Percentiles rank a stretch among this genome's conserved stretches.
phyloP scores from a whole-genome alignment of 31 red algal species.

The Odonthalia washingtoniensis region DNA sequence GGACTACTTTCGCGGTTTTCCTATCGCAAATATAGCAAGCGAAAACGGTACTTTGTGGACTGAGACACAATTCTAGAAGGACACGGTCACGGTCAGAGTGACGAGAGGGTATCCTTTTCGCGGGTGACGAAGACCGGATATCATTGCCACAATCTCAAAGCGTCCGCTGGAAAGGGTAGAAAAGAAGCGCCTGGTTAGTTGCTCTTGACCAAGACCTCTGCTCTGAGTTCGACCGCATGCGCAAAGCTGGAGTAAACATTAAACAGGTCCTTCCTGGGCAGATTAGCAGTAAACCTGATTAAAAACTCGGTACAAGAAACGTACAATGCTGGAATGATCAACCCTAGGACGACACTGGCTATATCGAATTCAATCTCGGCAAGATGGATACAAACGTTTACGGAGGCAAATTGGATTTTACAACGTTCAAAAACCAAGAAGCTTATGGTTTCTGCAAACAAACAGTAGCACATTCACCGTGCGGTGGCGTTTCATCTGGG shows the following conservation, averaged over 20 bases:
- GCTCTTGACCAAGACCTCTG: too few relatives aligned
- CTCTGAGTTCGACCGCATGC: constrained; percentile 31
- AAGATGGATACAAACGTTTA: constrained; percentile 30
- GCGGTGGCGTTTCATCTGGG: constrained; percentile 36
- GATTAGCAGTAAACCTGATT: constrained; percentile 11
- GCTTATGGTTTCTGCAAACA: background rate
- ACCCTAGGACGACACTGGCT: background rate
- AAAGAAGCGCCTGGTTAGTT: too few relatives aligned
- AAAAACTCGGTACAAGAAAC: background rate
- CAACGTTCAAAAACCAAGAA: constrained; percentile 2
- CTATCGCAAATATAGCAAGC: too few relatives aligned
- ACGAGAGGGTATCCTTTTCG: too few relatives aligned
- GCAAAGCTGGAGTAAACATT: constrained; percentile 34
- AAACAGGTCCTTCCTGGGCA: background rate
- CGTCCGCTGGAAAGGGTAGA: too few relatives aligned
- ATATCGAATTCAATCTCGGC: background rate
- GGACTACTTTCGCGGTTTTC: too few relatives aligned
- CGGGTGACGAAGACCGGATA: too few relatives aligned
- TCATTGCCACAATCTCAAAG: too few relatives aligned
- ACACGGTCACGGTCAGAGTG: too few relatives aligned
- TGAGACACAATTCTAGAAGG: too few relatives aligned
- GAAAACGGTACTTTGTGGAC: too few relatives aligned
- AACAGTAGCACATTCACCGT: background rate
- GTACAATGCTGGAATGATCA: background rate
- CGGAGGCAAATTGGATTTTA: background rate